Conservation (phyloP, 2,329 filamentous ascomycete genomes). For the Clonostachys rosea region DNA sequence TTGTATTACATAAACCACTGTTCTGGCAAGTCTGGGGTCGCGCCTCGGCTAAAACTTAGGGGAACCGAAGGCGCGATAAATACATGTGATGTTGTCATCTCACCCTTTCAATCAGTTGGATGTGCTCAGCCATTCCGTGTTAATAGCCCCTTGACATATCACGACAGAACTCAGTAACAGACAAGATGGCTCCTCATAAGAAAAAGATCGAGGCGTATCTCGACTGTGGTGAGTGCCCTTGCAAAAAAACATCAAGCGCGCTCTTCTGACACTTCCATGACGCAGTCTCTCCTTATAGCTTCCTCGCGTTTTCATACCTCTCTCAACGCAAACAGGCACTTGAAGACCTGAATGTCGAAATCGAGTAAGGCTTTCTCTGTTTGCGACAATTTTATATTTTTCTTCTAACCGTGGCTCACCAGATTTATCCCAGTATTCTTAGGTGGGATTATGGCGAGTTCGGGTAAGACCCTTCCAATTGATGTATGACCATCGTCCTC, state of each 20-base stretch:
- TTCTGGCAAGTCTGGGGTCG: too few species aligned
- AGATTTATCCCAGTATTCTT: background rate
- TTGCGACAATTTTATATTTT: too few species aligned
- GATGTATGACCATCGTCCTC: too few species aligned
- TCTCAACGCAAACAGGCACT: background rate
- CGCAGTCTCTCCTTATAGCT: background rate
- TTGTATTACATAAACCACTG: too few species aligned
- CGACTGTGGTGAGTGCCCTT: background rate
- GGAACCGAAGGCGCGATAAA: too few species aligned
- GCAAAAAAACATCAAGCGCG: background rate
- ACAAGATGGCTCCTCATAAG: background rate
- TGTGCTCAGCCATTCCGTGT: too few species aligned
- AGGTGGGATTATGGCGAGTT: background rate
- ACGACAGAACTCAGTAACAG: too few species aligned
- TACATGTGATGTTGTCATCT: too few species aligned
- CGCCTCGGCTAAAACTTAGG: too few species aligned
- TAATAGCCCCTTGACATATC: too few species aligned
- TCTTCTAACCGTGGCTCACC: too few species aligned
- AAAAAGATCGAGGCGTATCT: conserved; percentile 1
- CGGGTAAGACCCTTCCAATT: background rate
- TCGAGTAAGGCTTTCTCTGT: background rate
- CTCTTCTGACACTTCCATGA: background rate
- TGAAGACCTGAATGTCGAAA: background rate
- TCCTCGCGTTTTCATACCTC: background rate
- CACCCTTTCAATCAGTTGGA: too few species aligned